Base-by-base conservation (phyloP, 768 basidiomycete species). In the Podaxis rugospora region DNA sequence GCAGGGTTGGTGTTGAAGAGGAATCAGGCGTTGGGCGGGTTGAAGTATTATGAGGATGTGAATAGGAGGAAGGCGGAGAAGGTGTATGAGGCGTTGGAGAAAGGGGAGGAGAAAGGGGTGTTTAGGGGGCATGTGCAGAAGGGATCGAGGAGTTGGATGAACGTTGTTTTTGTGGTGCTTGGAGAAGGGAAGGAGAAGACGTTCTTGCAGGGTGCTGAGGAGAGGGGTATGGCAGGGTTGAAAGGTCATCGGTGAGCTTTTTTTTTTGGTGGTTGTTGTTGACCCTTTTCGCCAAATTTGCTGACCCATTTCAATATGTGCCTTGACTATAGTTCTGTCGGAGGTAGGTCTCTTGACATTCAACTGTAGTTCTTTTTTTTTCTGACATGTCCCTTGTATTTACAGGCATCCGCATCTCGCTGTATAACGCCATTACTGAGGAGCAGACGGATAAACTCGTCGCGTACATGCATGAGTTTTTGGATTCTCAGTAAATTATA, bases 91-190 rank as follows among this genome's bases (percentile, higher is more conserved):
- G 87, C 80, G 3, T 66, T 99, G 63, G 81, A 83, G 64, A 83
- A 84, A 64, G 93, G 93, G 3, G 85, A 88, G 70, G 76, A 74
- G 61, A 81, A 80, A 66, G 93, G 93, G 0, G 75, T 92, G 59
- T 84, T 92, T 66, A 81, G 75, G 66, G 71, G 81, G 21, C 91
- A 89, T 69, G 95, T 96, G 18, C 79, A 83, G 68, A 79, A 81
- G 60, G 89, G 85, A 4, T 85, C 87, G 51, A 83, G 89, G 62
- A 98, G 95, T 73, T 90, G 91, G 86, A 98, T 98, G 96, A 99
- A 99, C 71, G 80, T 93, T 14, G 91, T 93, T 0, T 98, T 98
- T 73, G 83, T 85, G 56, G 77, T 95, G 11, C 64, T 85, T 11
- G 90, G 87, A 0, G 87, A 91, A n/a, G 89, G 81, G 1, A 80